Percentiles rank a stretch among this genome's conserved stretches.
Conservation (phyloP, 1,284 basidiomycete species). For the Boletus subluridellus region DNA sequence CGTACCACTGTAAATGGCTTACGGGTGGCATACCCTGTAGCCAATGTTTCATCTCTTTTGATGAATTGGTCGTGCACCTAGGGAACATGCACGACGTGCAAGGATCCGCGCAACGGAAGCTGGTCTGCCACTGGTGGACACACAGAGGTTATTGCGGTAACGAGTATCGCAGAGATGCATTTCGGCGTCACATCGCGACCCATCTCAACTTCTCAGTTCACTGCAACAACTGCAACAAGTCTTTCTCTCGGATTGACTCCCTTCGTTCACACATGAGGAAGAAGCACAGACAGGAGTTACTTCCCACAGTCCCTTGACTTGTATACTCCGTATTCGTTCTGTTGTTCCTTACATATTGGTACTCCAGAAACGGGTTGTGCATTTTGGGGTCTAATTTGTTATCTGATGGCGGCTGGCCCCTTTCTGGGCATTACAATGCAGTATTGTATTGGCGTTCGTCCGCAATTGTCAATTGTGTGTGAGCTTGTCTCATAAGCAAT, state of each 20-base stretch:
- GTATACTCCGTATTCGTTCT: too few relatives aligned
- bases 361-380: too few relatives aligned
- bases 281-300: background rate
- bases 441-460: too few relatives aligned
- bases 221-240: background rate
- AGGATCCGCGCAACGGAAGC: background rate
- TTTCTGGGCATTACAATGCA: too few relatives aligned
- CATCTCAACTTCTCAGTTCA: background rate
- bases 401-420: too few relatives aligned
- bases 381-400: too few relatives aligned
- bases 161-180: background rate
- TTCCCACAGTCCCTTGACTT: too few relatives aligned
- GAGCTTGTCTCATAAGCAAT: too few relatives aligned
- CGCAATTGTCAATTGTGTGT: too few relatives aligned
- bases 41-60: background rate
- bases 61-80: conserved; percentile 2
- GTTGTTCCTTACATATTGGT: too few relatives aligned
- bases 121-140: conserved; percentile 3
- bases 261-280: background rate
- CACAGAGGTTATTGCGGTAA: background rate
- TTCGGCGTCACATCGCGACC: conserved; percentile 1
- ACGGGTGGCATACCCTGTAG: background rate
- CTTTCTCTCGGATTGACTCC: background rate
- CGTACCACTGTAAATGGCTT: conserved; percentile 11
- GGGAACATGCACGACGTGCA: background rate